Evolutionary conservation across 495 filamentous ascomycete species (phyloP).

Genomic region (Talaromyces liani): DNA sequence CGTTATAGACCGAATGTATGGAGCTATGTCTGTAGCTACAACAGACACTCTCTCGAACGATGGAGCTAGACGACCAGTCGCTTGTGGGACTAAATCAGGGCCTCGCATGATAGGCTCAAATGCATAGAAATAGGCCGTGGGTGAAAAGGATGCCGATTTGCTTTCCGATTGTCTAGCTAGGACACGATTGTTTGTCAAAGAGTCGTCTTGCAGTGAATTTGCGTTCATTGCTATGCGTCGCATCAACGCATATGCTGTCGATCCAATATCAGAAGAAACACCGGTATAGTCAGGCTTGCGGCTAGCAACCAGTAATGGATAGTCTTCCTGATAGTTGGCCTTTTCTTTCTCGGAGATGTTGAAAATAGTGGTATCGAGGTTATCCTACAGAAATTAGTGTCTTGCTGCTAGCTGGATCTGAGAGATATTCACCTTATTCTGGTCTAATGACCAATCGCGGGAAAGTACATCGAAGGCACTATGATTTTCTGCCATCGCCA

Average conservation of each 20-base stretch:
- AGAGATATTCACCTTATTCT: slow-evolving; percentile 19
- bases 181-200: slow-evolving; percentile 18
- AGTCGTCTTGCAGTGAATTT: slow-evolving; percentile 15
- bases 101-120: slow-evolving; percentile 31
- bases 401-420: slow-evolving; percentile 5
- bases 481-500: slow-evolving; percentile 26
- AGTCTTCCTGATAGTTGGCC: slow-evolving; percentile 57
- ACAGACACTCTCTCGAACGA: slow-evolving; percentile 61
- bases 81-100: slow-evolving; percentile 18
- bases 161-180: slow-evolving; percentile 16
- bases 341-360: slow-evolving; percentile 48
- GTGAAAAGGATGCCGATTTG: slow-evolving; percentile 11
- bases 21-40: slow-evolving; percentile 70
- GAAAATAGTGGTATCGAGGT: slow-evolving; percentile 56
- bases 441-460: slow-evolving; percentile 21
- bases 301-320: slow-evolving; percentile 51
- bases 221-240: slow-evolving; percentile 26
- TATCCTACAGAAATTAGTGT: slow-evolving; percentile 32
- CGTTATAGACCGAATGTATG: slow-evolving; percentile 75
- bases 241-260: slow-evolving; percentile 28
- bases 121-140: slow-evolving; percentile 19
- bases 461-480: slow-evolving; percentile 33
- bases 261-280: slow-evolving; percentile 24
- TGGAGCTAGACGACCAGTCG: slow-evolving; percentile 38
- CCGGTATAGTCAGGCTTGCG: slow-evolving; percentile 32